Base-by-base conservation (phyloP, 23 red algal species). In the Gracilaria vermiculophylla region DNA sequence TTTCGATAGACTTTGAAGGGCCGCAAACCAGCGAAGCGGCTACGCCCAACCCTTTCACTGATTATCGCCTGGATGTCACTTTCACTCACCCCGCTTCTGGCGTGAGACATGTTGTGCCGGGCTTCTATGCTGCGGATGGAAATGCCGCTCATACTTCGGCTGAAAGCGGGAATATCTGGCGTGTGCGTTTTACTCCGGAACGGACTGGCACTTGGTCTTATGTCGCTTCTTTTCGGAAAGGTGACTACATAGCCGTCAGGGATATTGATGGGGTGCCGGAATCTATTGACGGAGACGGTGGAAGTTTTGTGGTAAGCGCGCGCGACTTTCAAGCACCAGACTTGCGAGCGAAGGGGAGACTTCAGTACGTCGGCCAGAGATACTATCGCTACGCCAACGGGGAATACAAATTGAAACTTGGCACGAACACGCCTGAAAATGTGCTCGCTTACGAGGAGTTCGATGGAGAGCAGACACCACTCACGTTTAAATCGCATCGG, bases 81-180 rank as follows among this genome's bases (percentile, higher is more conserved):
- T 79, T 78, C 25, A 41, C 58, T 53, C 86, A 90, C 57, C 21
- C 27, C 19, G 28, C 40, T 31, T 53, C 70, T 0, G 74, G 43
- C 3, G 33, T 80, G n/a, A 67, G 50, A 17, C 41, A 67, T 42
- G 32, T 44, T 7, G 47, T 83, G 23, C 88, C 74, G 20, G 88
- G 88, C 47, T 92, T 81, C 37, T 92, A 81, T 61, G 88, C 88
- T 11, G 88, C 88, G 15, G 88, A 92, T 52, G 88, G 88, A 40
- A 53, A 92, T 61, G 51, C 76, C 12, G 88, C 74, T 53, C 23
- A 75, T 2, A 82, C 75, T 27, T 62, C 55, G 19, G 76, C 88
- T 8, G 4, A 62, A 32, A 62, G 42, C 17, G 88, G 88, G 8
- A 28, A 40, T 5, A 39, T 73, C 14, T 92, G 88, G 88, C 58